Evolutionary conservation across 1,284 basidiomycete genomes (phyloP).

Genomic region (Irpex lacteus): DNA sequence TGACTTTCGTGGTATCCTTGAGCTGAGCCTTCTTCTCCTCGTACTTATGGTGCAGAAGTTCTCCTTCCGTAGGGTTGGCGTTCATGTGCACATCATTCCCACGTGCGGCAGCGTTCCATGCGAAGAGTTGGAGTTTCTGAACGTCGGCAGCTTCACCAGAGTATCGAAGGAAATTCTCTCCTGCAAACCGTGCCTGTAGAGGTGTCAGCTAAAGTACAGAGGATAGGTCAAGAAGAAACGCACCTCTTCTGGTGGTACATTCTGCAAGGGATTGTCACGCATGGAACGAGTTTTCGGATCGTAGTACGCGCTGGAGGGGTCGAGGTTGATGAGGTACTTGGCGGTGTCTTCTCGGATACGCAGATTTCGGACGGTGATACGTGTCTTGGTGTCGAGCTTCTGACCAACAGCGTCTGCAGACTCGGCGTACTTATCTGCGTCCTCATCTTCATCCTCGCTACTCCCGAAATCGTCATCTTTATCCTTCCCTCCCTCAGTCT

Average conservation of each 20-base stretch:
- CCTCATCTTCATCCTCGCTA: conserved; percentile 91
- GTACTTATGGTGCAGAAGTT: conserved; percentile 90
- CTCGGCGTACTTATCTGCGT: conserved; percentile 97
- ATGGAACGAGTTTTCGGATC: conserved; percentile 99
- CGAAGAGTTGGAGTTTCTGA: conserved; percentile 92
- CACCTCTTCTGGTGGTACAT: conserved; percentile 83
- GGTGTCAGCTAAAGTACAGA: conserved; percentile 3
- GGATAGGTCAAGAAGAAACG: conserved; percentile 28
- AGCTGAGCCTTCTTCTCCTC: conserved; percentile 89
- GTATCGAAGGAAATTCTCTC: conserved; percentile 92
- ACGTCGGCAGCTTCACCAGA: conserved; percentile 92
- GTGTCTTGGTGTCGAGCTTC: conserved; percentile 96
- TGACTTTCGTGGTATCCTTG: conserved; percentile 83
- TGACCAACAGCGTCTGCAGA: conserved; percentile 97
- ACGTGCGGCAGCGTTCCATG: conserved; percentile 92
- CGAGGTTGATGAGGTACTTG: conserved; percentile 97
- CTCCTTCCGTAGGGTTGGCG: conserved; percentile 94
- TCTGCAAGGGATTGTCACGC: conserved; percentile 90
- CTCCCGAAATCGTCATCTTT: conserved; percentile 94
- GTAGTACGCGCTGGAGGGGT: conserved; percentile 95
- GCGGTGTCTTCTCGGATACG: conserved; percentile 99
- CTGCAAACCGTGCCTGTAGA: conserved; percentile 81
- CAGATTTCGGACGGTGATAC: conserved; percentile 96
- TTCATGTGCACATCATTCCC: conserved; percentile 96
- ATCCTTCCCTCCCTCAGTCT: conserved; percentile 48